Evolutionary conservation across 306 rosid genomes (phyloP), one percentile per base, ranked within the genome.

Genomic region (Casuarina equisetifolia): DNA sequence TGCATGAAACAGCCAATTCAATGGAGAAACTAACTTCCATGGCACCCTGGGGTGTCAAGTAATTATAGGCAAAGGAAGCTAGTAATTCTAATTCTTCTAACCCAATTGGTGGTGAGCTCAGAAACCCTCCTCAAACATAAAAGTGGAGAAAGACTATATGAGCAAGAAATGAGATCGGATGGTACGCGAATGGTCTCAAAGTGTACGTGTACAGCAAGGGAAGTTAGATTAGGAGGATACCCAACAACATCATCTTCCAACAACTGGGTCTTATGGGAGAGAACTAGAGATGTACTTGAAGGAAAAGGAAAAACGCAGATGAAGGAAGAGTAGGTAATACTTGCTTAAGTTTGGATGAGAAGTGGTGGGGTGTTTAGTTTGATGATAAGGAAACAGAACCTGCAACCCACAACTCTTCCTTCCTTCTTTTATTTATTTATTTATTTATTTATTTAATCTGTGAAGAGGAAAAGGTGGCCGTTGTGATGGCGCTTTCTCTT

Each of bases 371-470:
- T 4, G 50, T 66, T 36, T 54, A 70, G 86, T 82, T 86, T 87
- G 92, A 91, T 87, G 92, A 91, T 2, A 90, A 85, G 55, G 96
- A 93, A 88, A 86, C 84, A 11, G 82, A 86, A 91, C 81, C 97
- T 73, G 78, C 78, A 70, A 77, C 94, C 72, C 76, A 32, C 64
- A 58, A 58, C 58, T 44, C 55, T 53, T 46, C 54, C 80, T 25
- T 19, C 39, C 6, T 45, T 72, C 69, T 72, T 25, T 46, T 59
- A 57, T 54, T 81, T 78, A 49, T 9, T 20, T 74, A 61, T 25
- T 46, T 59, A 57, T 54, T 81, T 78, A 49, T 9, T 20, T 74
- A 61, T 72, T 72, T 19, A 74, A 19, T 6, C 67, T 79, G 75
- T 19, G 57, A 42, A 48, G 2, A 68, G 69, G 71, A 64, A 45